Conservation (phyloP, 73 alveolate species). For the Blepharisma japonicum region DNA sequence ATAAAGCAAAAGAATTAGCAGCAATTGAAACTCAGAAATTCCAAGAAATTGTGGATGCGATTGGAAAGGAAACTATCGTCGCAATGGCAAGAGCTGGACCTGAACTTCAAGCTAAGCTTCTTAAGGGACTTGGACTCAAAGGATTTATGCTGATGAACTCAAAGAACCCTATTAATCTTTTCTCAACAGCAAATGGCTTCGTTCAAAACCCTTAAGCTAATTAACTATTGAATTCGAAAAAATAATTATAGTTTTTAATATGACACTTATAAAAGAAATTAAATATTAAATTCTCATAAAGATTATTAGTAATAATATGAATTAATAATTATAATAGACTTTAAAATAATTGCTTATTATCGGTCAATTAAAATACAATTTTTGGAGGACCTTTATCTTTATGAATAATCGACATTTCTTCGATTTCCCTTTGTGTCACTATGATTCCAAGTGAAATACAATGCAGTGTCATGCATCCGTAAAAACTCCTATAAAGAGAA, state of each 20-base stretch:
- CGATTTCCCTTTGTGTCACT: background rate
- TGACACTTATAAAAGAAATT: too few species aligned
- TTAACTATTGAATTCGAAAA: background rate
- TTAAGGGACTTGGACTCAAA: conserved; percentile 65
- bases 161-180: conserved; percentile 76
- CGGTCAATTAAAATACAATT: too few species aligned
- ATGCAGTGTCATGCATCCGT: background rate
- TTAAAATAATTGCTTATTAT: too few species aligned
- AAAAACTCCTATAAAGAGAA: background rate
- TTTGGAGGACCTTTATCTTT: background rate
- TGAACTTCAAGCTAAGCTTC: conserved; percentile 74
- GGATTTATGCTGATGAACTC: conserved; percentile 81
- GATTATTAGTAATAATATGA: too few species aligned
- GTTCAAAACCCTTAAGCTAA: conserved; percentile 24
- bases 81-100: conserved; percentile 84
- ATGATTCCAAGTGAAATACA: background rate
- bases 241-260: too few species aligned
- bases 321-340: too few species aligned
- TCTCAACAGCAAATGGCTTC: conserved; percentile 73
- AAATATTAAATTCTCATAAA: too few species aligned
- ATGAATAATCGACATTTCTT: background rate
- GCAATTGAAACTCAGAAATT: conserved; percentile 68
- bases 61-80: conserved; percentile 73
- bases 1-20: conserved; percentile 54
- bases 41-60: conserved; percentile 56